Percentiles rank a stretch among this genome's conserved stretches.
These are phyloP conservation scores for Phytophthora sojae DNA, from an alignment of 352 stramenopile species.

Conservation along the genomic window DNA sequence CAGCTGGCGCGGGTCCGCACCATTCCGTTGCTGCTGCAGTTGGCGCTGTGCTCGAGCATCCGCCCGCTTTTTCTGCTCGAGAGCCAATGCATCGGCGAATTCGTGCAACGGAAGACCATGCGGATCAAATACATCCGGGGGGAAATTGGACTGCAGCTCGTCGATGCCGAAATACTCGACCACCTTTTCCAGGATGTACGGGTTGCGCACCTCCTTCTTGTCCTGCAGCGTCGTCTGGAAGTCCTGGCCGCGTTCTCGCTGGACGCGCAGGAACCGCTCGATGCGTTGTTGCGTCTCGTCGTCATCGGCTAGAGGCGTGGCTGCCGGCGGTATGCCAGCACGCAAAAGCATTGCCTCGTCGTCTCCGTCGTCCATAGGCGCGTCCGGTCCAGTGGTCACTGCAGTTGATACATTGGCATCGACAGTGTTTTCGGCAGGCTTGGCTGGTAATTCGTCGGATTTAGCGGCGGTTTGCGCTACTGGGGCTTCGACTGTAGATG, in stretches of 20 bases:
- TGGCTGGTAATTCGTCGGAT: slow-evolving; percentile 4
- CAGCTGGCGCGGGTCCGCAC: slow-evolving; percentile 21
- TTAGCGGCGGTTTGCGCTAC: background rate
- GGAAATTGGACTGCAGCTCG: slow-evolving; percentile 81
- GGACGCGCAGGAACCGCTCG: slow-evolving; percentile 59
- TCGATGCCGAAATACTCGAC: slow-evolving; percentile 90
- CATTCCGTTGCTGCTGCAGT: slow-evolving; percentile 36
- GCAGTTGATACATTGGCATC: slow-evolving; percentile 11
- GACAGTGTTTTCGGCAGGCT: slow-evolving; percentile 8
- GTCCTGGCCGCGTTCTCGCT: slow-evolving; percentile 45
- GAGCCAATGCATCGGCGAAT: slow-evolving; percentile 65
- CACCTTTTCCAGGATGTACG: slow-evolving; percentile 88
- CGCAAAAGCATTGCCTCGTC: slow-evolving; percentile 43
- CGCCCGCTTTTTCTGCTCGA: slow-evolving; percentile 67
- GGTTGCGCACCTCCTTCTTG: slow-evolving; percentile 89
- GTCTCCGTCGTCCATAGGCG: slow-evolving; percentile 30
- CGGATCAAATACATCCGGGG: slow-evolving; percentile 71
- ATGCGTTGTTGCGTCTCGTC: slow-evolving; percentile 70
- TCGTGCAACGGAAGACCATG: slow-evolving; percentile 74
- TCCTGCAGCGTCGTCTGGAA: slow-evolving; percentile 79
- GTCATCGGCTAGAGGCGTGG: slow-evolving; percentile 13
- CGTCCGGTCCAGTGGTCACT: slow-evolving; percentile 5
- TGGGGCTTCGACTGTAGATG: slow-evolving; percentile 11
- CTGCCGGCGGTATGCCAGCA: slow-evolving; percentile 55
- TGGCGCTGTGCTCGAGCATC: slow-evolving; percentile 53